phyloP scores from a whole-genome alignment of 2,329 filamentous ascomycete species.

The Purpureocillium takamizusanense region DNA sequence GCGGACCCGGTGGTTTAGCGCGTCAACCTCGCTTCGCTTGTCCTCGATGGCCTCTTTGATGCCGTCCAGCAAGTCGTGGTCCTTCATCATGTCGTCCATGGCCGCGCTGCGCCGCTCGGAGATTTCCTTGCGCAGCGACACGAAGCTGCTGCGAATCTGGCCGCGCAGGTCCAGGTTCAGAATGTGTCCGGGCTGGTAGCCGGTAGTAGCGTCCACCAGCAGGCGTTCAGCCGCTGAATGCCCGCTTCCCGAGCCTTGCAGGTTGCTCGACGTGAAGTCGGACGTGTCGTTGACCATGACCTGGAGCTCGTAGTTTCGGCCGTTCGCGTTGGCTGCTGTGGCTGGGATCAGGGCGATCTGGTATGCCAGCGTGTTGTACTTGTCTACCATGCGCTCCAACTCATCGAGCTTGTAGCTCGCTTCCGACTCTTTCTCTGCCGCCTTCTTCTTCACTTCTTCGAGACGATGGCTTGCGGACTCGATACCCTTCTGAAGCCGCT shows the following conservation, averaged over 20 bases:
- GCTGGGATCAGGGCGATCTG: slow-evolving; percentile 84
- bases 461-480: slow-evolving; percentile 67
- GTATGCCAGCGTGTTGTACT: slow-evolving; percentile 90
- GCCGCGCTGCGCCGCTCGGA: slow-evolving; percentile 76
- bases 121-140: slow-evolving; percentile 76
- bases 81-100: slow-evolving; percentile 87
- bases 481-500: slow-evolving; percentile 82
- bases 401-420: slow-evolving; percentile 81
- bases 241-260: slow-evolving; percentile 32
- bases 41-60: slow-evolving; percentile 97
- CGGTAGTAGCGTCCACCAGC: slow-evolving; percentile 70
- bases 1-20: slow-evolving; percentile 77
- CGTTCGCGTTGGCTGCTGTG: slow-evolving; percentile 77
- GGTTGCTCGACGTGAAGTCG: slow-evolving; percentile 62
- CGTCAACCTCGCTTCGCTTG: slow-evolving; percentile 86
- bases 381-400: slow-evolving; percentile 80
- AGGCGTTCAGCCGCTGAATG: slow-evolving; percentile 57
- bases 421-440: slow-evolving; percentile 80
- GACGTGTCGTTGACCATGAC: slow-evolving; percentile 72
- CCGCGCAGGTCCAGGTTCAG: slow-evolving; percentile 84
- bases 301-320: slow-evolving; percentile 73
- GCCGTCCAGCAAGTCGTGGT: slow-evolving; percentile 85
- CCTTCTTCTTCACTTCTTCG: slow-evolving; percentile 76
- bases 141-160: slow-evolving; percentile 68
- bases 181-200: slow-evolving; percentile 83